Conservation (phyloP, 805 yeast genomes). For the Spathaspora arborariae region DNA sequence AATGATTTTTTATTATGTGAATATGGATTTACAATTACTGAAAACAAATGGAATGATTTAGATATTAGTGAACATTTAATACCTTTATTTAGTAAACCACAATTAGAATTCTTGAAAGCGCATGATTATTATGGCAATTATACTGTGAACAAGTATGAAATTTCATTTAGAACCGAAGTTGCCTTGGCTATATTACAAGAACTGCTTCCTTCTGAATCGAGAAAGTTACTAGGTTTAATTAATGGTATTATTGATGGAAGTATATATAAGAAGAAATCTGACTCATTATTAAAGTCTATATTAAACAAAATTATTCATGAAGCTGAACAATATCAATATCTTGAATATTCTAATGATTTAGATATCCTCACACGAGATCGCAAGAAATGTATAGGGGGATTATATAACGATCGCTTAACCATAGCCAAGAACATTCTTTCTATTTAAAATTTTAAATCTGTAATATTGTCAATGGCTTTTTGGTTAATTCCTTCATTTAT, state of each 20-base stretch:
- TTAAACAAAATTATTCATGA: slow-evolving; percentile 23
- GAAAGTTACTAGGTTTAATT: slow-evolving; percentile 33
- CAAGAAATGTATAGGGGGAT: slow-evolving; percentile 17
- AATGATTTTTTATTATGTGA: slow-evolving; percentile 80
- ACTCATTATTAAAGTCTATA: slow-evolving; percentile 28
- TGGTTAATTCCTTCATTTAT: slow-evolving; percentile 30
- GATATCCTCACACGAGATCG: slow-evolving; percentile 14
- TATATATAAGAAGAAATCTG: slow-evolving; percentile 27
- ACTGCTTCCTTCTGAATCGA: slow-evolving; percentile 21
- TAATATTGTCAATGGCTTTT: no score
- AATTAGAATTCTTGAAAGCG: slow-evolving; percentile 44
- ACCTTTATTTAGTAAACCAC: slow-evolving; percentile 30
- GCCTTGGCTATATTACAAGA: slow-evolving; percentile 62
- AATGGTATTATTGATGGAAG: slow-evolving; percentile 50
- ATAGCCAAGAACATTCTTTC: slow-evolving; percentile 18
- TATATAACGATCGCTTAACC: slow-evolving; percentile 22
- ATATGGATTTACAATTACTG: slow-evolving; percentile 69
- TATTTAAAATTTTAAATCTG: no score
- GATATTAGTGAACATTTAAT: slow-evolving; percentile 53
- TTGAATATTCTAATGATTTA: slow-evolving; percentile 15
- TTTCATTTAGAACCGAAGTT: slow-evolving; percentile 72
- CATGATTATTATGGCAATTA: slow-evolving; percentile 70
- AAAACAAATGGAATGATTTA: slow-evolving; percentile 66
- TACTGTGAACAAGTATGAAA: slow-evolving; percentile 47
- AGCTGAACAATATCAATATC: slow-evolving; percentile 15